Evolutionary conservation across 2,329 filamentous ascomycete species (phyloP), one percentile per base, ranked within the genome.

Genomic region (Talaromyces rugulosus): DNA sequence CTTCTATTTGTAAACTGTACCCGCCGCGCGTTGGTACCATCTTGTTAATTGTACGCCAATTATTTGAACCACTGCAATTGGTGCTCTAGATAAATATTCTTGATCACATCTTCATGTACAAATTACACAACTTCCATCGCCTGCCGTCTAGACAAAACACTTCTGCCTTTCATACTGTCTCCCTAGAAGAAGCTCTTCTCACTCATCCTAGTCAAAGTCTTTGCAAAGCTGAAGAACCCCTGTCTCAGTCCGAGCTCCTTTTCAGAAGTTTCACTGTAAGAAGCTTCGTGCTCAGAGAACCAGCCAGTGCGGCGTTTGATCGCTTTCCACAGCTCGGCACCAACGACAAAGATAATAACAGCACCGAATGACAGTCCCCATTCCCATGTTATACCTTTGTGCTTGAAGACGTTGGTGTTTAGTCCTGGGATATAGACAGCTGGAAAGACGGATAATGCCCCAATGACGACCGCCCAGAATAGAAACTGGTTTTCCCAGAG

Each of bases 401-500:
- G 88, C 69, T 87, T 83, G 73, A 90, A 90, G 0, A 90, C 87
- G 1, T 78, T 75, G 7, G 81, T 80, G 71, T 89, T 89, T 67
- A 90, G 79, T 11, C 84, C 84, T 0, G 89, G 89, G 58, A 91
- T 89, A 68, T 91, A 91, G 0, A 88, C 74, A 4, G 83, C 82
- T 0, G 85, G 85, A 65, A 88, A 85, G 0, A 85, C 80, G 3
- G 82, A 81, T 30, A 87, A 65, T 64, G 83, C 83, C 8, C 85
- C 86, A 7, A 82, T 71, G 40, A 84, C 78, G 63, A 89, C 82
- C 30, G 86, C 82, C 77, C 82, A 89, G 80, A 89, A 89, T 23
- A 89, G 78, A 77, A 92, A 90, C 73, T 87, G 80, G 78, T 92
- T 92, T 65, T 84, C 79, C 87, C 87, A 90, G 53, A 91, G 76